Evolutionary conservation across 2,329 filamentous ascomycete genomes (phyloP).

Genomic region (Corynespora cassiicola): DNA sequence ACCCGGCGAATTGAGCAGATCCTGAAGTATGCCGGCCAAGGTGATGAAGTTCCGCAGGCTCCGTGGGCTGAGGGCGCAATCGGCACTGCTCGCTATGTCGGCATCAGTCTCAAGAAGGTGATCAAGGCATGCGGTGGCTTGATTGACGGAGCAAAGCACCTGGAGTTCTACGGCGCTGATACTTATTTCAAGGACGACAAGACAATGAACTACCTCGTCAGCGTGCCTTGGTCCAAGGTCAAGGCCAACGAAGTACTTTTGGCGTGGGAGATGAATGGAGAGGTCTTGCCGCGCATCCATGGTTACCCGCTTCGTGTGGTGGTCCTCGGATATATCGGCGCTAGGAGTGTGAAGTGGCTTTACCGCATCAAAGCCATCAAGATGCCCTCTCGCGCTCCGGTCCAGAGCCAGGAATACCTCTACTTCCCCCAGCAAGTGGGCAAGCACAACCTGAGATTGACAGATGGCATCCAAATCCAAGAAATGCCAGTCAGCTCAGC

Average conservation of each 20-base stretch:
- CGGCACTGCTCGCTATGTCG: slow-evolving; percentile 65
- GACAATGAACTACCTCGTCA: slow-evolving; percentile 68
- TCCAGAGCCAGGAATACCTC: slow-evolving; percentile 67
- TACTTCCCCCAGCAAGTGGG: slow-evolving; percentile 70
- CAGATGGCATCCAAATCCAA: slow-evolving; percentile 67
- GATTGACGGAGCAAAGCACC: slow-evolving; percentile 58
- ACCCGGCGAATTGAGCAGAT: slow-evolving; percentile 72
- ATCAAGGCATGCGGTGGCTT: slow-evolving; percentile 71
- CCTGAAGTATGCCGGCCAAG: slow-evolving; percentile 65
- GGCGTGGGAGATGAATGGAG: slow-evolving; percentile 72
- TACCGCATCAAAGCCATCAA: slow-evolving; percentile 65
- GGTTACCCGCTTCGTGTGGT: slow-evolving; percentile 66
- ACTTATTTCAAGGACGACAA: slow-evolving; percentile 71
- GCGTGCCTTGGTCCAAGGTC: slow-evolving; percentile 70
- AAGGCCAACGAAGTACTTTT: slow-evolving; percentile 68
- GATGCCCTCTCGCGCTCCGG: slow-evolving; percentile 60
- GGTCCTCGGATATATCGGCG: slow-evolving; percentile 69
- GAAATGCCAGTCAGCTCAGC: slow-evolving; percentile 71
- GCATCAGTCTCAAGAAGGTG: slow-evolving; percentile 68
- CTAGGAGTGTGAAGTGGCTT: slow-evolving; percentile 65
- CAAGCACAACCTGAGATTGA: slow-evolving; percentile 65
- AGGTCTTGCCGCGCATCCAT: slow-evolving; percentile 66
- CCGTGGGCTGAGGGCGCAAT: slow-evolving; percentile 62
- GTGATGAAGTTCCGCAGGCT: slow-evolving; percentile 57
- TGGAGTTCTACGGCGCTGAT: slow-evolving; percentile 71